These are phyloP conservation scores for Cyclocybe cylindracea DNA, from an alignment of 768 basidiomycete species.

Conservation along the genomic window DNA sequence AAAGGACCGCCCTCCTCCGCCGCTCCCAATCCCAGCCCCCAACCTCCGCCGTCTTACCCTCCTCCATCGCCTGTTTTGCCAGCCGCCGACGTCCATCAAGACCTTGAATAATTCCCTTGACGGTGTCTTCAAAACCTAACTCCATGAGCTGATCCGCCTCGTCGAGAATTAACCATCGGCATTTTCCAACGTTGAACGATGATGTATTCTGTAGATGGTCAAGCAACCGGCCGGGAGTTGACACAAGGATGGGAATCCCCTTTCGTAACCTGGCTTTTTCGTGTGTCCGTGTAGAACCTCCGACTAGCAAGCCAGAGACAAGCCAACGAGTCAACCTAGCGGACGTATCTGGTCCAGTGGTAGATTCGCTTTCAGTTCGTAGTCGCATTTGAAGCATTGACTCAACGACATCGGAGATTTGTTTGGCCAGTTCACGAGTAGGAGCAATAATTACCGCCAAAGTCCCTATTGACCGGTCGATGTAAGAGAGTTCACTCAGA, in stretches of 20 bases:
- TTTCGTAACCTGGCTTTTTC: conserved; percentile 96
- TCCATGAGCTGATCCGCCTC: conserved; percentile 99
- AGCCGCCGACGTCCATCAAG: conserved; percentile 82
- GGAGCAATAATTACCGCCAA: conserved; percentile 94
- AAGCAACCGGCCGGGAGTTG: conserved; percentile 91
- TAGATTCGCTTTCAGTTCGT: conserved; percentile 54
- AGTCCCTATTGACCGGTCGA: conserved; percentile 93
- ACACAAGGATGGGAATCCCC: conserved; percentile 92
- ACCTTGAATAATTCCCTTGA: conserved; percentile 84
- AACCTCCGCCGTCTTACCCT: conserved; percentile 69
- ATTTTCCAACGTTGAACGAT: conserved; percentile 90
- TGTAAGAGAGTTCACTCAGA: conserved; percentile 85
- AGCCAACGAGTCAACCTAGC: conserved; percentile 82
- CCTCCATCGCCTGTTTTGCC: conserved; percentile 65
- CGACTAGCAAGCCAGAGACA: conserved; percentile 89
- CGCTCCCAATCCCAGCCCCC: conserved; percentile 86
- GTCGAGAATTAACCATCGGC: conserved; percentile 94
- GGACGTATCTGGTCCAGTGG: conserved; percentile 46
- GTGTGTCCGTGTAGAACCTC: conserved; percentile 91
- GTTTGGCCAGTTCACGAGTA: conserved; percentile 93
- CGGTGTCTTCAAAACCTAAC: conserved; percentile 95
- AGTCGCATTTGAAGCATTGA: conserved; percentile 75
- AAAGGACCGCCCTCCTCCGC: conserved; percentile 83
- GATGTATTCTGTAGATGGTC: conserved; percentile 97
- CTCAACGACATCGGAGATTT: conserved; percentile 95